phyloP scores from a whole-genome alignment of 139 green algal species.

The Coelastrella sp. region DNA sequence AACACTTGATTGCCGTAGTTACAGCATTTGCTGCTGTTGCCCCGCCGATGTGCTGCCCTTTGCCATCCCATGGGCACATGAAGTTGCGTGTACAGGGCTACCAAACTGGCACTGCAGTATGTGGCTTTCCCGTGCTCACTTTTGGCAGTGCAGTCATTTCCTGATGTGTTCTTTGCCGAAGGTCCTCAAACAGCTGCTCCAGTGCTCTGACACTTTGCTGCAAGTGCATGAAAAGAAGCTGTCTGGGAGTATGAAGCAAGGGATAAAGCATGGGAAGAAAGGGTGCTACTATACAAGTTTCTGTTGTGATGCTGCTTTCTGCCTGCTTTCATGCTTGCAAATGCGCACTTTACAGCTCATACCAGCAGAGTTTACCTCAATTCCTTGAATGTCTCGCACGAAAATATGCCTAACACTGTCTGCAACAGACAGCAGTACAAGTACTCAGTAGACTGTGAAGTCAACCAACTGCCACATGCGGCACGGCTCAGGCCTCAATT shows the following conservation, averaged over 20 bases:
- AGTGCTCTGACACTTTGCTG: constrained; percentile 56
- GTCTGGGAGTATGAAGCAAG: no score
- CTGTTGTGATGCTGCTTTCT: no score
- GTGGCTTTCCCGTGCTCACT: background rate
- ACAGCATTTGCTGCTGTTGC: no score
- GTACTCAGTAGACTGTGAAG: background rate
- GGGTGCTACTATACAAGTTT: no score
- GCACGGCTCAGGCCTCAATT: background rate
- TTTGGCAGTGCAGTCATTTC: constrained; percentile 56
- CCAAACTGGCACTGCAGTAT: no score
- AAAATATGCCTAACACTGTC: constrained; percentile 43
- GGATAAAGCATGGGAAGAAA: no score
- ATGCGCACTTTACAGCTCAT: no score
- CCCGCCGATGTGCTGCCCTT: no score
- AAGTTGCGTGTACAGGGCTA: no score
- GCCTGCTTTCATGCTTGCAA: no score
- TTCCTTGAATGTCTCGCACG: constrained; percentile 34
- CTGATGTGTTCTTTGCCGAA: constrained; percentile 36
- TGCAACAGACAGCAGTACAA: background rate
- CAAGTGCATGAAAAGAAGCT: background rate
- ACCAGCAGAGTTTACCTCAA: constrained; percentile 9
- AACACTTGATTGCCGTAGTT: no score
- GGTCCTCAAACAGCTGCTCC: constrained; percentile 49
- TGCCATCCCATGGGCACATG: no score
- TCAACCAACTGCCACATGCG: background rate